Evolutionary conservation across 225 moss, liverwort and hornwort genomes (phyloP), one percentile per base, ranked within the genome.

Genomic region (Bryum argenteum): DNA sequence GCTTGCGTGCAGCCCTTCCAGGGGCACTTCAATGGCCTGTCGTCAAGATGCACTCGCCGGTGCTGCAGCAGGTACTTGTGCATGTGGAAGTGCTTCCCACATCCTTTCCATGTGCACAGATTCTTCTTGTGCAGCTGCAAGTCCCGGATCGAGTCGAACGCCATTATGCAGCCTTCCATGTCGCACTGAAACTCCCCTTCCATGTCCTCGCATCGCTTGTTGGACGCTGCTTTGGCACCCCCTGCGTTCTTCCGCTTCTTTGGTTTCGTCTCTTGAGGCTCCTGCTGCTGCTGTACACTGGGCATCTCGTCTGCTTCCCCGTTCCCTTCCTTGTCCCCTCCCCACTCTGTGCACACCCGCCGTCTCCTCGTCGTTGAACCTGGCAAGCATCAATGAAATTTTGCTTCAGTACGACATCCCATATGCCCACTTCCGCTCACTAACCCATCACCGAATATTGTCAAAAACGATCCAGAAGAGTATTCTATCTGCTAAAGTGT

Each of bases 1-100:
- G 95, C 75, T 61, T 89, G 89, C 4, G 88, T 85, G 79, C 95
- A 96, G 63, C 88, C 93, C 77, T 84, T 83, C 71, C 91, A 89
- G 20, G 91, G 93, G 8, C 95, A 96, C 81, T 96, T 96, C 57
- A 96, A 80, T 58, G 95, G 95, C 68, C 95, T 84, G 75, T 96
- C 95, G 50, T 93, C 93, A 19, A 93, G 76, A 71, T 96, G 95
- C 44, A 96, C 95, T 63, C 95, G 83, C 65, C 95, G 93, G 66
- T 96, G 95, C 66, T 96, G 95, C 73, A 96, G 78, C 33, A 96
- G 88, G 61, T 96, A 96, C 67, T 96, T 96, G 71, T 96, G 95
- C 91, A 96, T 93, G 61, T 89, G 93, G 38, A 96, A 96, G 54
- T 88, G 89, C 58, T 96, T 96, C 44, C 91, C 93, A 62, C 95